Conservation (phyloP, 768 basidiomycete species). For the Strobilomyces echinocephalus region DNA sequence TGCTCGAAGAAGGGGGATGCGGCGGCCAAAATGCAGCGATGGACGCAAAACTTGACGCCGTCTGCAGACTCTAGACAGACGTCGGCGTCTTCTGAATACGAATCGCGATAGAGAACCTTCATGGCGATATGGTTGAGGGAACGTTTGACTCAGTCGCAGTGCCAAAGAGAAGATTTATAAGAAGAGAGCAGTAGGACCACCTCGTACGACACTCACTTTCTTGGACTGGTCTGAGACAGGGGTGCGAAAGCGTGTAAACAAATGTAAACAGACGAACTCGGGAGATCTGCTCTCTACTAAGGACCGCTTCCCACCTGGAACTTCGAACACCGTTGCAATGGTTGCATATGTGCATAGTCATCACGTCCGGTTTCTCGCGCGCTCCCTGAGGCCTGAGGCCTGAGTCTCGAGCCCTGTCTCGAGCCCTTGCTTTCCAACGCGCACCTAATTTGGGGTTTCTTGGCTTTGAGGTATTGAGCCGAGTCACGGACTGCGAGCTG, state of each 20-base stretch:
- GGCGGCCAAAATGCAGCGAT: constrained; percentile 54
- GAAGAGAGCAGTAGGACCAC: constrained; percentile 5
- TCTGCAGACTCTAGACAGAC: constrained; percentile 44
- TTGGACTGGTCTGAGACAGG: constrained; percentile 3
- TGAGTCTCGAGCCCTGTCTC: too few species aligned
- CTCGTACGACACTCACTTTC: constrained; percentile 19
- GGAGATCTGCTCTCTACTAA: too few species aligned
- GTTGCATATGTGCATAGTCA: too few species aligned
- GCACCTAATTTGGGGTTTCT: too few species aligned
- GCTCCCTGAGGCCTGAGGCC: too few species aligned
- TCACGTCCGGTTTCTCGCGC: too few species aligned
- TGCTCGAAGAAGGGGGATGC: constrained; percentile 67
- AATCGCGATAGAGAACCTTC: constrained; percentile 31
- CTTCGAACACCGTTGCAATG: too few species aligned
- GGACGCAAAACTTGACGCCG: constrained; percentile 52
- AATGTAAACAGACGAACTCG: constrained; percentile 17
- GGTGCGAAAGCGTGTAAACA: constrained; percentile 24
- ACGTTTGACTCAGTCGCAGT: not conserved
- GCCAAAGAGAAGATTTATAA: constrained; percentile 18
- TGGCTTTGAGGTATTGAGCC: too few species aligned
- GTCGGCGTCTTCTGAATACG: constrained; percentile 49
- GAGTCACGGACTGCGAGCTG: too few species aligned
- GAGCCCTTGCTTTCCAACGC: too few species aligned
- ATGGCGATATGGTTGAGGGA: constrained; percentile 16
- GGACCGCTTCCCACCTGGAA: too few species aligned